Conservation (phyloP, 2,329 filamentous ascomycete genomes). For the Calonectria honghensis region DNA sequence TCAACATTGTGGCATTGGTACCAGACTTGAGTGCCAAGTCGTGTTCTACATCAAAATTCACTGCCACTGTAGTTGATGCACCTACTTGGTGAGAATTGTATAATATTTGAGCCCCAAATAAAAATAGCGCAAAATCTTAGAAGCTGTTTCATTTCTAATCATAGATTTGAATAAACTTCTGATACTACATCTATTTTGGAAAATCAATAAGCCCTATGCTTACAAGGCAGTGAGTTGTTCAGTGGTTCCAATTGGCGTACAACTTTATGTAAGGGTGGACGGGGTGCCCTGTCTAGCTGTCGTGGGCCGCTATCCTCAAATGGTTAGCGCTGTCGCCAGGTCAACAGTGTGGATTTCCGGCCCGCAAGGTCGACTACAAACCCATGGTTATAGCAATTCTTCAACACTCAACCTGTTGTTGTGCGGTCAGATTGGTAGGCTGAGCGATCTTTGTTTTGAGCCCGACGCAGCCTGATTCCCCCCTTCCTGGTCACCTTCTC, state of each 20-base stretch:
- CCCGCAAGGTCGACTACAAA: conserved; percentile 38
- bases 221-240: not conserved
- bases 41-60: not conserved
- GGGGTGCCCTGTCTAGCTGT: not conserved
- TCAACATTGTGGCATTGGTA: not conserved
- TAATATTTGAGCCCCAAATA: not conserved
- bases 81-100: not conserved
- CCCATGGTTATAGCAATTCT: conserved; percentile 50
- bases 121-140: not conserved
- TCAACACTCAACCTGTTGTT: conserved; percentile 46
- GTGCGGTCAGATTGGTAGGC: conserved; percentile 53
- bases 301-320: not conserved
- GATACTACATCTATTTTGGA: not conserved
- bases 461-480: conserved; percentile 42
- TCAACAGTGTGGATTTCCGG: conserved; percentile 44
- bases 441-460: conserved; percentile 45
- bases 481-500: conserved; percentile 39
- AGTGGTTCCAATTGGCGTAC: not conserved
- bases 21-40: not conserved
- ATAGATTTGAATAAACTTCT: not conserved
- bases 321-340: conserved; percentile 50
- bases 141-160: not conserved
- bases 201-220: not conserved
- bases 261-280: not conserved
- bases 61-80: too few species aligned